Evolutionary conservation across 2,329 filamentous ascomycete species (phyloP).

Genomic region (Chaetomiaceae sp.): DNA sequence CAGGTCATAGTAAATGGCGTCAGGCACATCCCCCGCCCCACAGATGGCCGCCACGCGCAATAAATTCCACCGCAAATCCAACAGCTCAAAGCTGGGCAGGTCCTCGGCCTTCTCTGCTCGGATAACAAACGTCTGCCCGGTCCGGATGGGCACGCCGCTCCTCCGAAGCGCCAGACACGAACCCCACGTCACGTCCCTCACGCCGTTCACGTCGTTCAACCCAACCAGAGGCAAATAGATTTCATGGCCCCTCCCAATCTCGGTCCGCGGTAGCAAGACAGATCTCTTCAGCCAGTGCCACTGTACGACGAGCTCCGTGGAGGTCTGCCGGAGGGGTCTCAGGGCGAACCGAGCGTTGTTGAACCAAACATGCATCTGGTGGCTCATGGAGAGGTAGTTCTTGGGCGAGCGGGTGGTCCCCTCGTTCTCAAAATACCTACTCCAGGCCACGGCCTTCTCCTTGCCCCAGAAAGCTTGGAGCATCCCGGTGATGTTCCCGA

Average conservation of each 20-base stretch:
- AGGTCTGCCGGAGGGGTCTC: conserved; percentile 10
- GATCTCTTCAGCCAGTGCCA: conserved; percentile 14
- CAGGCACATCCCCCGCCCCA: conserved; percentile 14
- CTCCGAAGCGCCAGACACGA: conserved; percentile 3
- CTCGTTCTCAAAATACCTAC: neutral
- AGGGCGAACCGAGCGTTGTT: conserved; percentile 11
- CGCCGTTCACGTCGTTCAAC: too few relatives aligned
- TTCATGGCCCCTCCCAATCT: neutral
- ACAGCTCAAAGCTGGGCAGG: conserved; percentile 11
- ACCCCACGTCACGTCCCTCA: conserved; percentile 8
- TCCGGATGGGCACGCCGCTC: conserved; percentile 11
- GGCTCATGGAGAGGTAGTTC: conserved; percentile 11
- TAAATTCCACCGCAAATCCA: conserved; percentile 15
- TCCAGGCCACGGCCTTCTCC: conserved; percentile 6
- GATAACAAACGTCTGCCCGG: conserved; percentile 11
- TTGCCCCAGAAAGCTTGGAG: conserved; percentile 8
- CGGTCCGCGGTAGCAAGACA: neutral
- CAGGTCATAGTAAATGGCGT: too few relatives aligned
- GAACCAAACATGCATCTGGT: conserved; percentile 15
- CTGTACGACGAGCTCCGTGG: conserved; percentile 5
- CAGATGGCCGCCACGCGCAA: conserved; percentile 7
- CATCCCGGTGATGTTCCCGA: neutral
- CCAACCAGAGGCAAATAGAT: conserved; percentile 3
- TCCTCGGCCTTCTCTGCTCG: neutral
- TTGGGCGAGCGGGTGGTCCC: conserved; percentile 5